Evolutionary conservation across 345 rosid species (phyloP).

Genomic region (Gossypium anomalum): DNA sequence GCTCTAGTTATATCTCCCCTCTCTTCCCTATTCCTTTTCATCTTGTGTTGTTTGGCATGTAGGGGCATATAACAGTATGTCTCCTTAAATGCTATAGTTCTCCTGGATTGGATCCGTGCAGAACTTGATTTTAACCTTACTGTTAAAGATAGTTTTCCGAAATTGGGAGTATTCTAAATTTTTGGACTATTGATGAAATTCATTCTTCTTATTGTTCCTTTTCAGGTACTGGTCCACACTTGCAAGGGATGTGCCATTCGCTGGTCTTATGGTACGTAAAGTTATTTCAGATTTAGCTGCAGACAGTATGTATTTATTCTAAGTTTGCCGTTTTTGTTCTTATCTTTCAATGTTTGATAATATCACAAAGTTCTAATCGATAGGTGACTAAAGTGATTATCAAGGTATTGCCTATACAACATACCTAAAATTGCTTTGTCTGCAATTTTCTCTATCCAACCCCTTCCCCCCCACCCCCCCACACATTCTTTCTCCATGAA

Average conservation of each 20-base stretch:
- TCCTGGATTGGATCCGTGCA: not conserved
- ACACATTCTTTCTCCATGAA: not conserved
- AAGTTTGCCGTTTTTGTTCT: not conserved
- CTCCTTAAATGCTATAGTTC: conserved; percentile 1
- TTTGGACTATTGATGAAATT: not conserved
- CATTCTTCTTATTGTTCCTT: conserved; percentile 21
- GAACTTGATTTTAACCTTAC: not conserved
- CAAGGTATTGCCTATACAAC: not conserved
- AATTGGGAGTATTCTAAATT: not conserved
- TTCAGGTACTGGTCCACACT: conserved; percentile 84
- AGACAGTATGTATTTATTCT: conserved; percentile 2
- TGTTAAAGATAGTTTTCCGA: not conserved
- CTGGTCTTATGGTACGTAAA: conserved; percentile 80
- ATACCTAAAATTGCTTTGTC: not conserved
- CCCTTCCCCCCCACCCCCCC: not conserved
- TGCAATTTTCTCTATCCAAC: too few relatives aligned
- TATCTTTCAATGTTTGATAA: not conserved
- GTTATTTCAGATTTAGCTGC: conserved; percentile 8
- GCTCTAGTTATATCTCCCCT: not conserved
- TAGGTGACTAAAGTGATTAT: not conserved
- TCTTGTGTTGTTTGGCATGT: not conserved
- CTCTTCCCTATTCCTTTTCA: not conserved
- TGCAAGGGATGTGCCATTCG: conserved; percentile 94
- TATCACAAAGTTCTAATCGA: not conserved
- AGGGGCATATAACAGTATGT: not conserved